A percentile compares a stretch with the other conserved stretches of the same genome.
phyloP scores from a whole-genome alignment of 2,329 filamentous ascomycete genomes.

The Chrysoporthe puriensis region DNA sequence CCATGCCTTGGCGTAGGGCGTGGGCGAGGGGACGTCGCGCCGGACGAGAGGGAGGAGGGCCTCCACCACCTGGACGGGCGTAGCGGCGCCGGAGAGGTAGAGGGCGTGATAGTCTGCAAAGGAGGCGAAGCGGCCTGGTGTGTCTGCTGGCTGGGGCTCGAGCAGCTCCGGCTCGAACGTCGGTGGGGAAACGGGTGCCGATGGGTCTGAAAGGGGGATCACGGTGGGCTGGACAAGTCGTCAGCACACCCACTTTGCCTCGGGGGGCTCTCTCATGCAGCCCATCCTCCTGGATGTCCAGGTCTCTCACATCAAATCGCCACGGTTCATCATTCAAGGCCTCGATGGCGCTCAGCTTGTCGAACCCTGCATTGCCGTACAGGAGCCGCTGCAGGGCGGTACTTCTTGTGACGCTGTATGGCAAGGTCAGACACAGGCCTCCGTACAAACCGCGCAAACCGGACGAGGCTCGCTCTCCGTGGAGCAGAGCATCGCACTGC shows the following conservation, averaged over 20 bases:
- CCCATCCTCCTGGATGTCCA: background rate
- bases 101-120: slow-evolving; percentile 76
- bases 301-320: slow-evolving; percentile 48
- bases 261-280: background rate
- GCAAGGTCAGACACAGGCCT: background rate
- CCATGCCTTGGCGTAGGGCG: slow-evolving; percentile 73
- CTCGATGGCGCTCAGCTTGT: slow-evolving; percentile 49
- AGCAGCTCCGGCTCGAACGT: slow-evolving; percentile 48
- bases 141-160: slow-evolving; percentile 44
- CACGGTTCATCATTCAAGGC: slow-evolving; percentile 49
- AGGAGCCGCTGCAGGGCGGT: slow-evolving; percentile 64
- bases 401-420: slow-evolving; percentile 60
- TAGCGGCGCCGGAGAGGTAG: slow-evolving; percentile 71
- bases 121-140: slow-evolving; percentile 64
- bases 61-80: slow-evolving; percentile 73
- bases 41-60: slow-evolving; percentile 72
- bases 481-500: background rate
- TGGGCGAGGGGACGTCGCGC: slow-evolving; percentile 55
- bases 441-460: background rate
- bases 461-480: no score
- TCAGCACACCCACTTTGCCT: slow-evolving; percentile 5
- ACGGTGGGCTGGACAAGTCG: slow-evolving; percentile 54
- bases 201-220: slow-evolving; percentile 50
- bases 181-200: slow-evolving; percentile 36
- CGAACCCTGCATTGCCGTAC: slow-evolving; percentile 70